Base-by-base conservation (phyloP, 768 basidiomycete species). In the Suillus lakei region DNA sequence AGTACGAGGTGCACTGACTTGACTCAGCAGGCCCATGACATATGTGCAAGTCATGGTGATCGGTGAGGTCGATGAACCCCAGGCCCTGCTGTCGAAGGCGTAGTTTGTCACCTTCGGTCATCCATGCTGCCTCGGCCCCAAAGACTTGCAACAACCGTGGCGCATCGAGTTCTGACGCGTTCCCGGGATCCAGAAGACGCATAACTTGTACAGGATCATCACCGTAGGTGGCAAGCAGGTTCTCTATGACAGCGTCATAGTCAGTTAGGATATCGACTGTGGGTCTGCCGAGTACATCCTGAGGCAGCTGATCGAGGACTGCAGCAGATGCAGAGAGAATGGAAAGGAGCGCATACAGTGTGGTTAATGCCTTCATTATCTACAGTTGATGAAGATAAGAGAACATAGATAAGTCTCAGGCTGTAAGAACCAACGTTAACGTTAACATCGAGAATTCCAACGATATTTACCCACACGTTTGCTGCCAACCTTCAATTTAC, bases 51-150 rank as follows among this genome's bases (percentile, higher is more conserved):
- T 66, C 61, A 26, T 62, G 53, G n/a, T 64, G 58, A n/a, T 60
- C 44, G 5, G 66, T 67, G 38, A 60, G 48, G 50, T 71, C 67
- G 23, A 58, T 69, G 38, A 71, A 71, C 4, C 61, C 43, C 0
- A 61, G 54, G 0, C 68, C 71, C 7, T 60, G 60, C 48, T 44
- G 66, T 48, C 41, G 62, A n/a, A 69, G 61, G 30, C 64, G 61
- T 15, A 66, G 56, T 26, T 68, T 71, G 18, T 68, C 60, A 4
- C 63, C 70, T 26, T 66, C 71, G 1, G 65, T 64, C 71, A 72
- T 60, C 66, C 68, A 63, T 23, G 38, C 2, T 5, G 72, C 63
- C 39, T 69, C 56, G 34, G 16, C 7, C 2, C 63, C 73, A 43
- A 62, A 51, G 36, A 66, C 51, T 34, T 69, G 50, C 13, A 73